Percentiles rank a stretch among this genome's conserved stretches.
Conservation (phyloP, 495 filamentous ascomycete genomes). For the Hypoxylon cercidicola region DNA sequence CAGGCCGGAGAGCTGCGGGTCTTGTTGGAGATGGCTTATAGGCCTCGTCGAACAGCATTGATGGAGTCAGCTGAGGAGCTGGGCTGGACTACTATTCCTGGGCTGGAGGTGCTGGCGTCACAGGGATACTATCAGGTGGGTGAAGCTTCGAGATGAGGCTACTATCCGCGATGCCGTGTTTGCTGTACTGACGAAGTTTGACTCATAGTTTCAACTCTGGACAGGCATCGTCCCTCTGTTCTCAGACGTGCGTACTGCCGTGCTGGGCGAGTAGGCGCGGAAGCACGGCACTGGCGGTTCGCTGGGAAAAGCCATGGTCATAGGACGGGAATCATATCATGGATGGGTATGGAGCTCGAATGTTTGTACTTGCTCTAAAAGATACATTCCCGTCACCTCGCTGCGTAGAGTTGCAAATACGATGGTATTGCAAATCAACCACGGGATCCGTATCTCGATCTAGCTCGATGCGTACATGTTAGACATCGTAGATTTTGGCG, state of each 20-base stretch:
- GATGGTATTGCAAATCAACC: too few relatives aligned
- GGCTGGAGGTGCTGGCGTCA: slow-evolving; percentile 88
- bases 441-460: too few relatives aligned
- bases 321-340: too few relatives aligned
- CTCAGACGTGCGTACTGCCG: slow-evolving; percentile 66
- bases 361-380: too few relatives aligned
- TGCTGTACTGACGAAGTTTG: slow-evolving; percentile 20
- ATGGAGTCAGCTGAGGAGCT: slow-evolving; percentile 84
- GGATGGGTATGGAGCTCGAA: too few relatives aligned
- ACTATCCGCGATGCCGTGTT: slow-evolving; percentile 5
- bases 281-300: not conserved
- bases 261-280: slow-evolving; percentile 49
- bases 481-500: too few relatives aligned
- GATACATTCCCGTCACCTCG: too few relatives aligned
- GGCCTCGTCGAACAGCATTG: slow-evolving; percentile 80
- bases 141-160: slow-evolving; percentile 15
- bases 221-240: slow-evolving; percentile 79
- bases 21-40: slow-evolving; percentile 97
- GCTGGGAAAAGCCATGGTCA: not conserved
- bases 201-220: slow-evolving; percentile 74
- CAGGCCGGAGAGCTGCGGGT: slow-evolving; percentile 61
- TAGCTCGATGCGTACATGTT: too few relatives aligned
- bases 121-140: slow-evolving; percentile 81
- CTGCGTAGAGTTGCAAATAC: too few relatives aligned
- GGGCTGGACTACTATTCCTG: slow-evolving; percentile 88